phyloP scores from a whole-genome alignment of 1,139 yeast species.

The Suhomyces chickasaworum region DNA sequence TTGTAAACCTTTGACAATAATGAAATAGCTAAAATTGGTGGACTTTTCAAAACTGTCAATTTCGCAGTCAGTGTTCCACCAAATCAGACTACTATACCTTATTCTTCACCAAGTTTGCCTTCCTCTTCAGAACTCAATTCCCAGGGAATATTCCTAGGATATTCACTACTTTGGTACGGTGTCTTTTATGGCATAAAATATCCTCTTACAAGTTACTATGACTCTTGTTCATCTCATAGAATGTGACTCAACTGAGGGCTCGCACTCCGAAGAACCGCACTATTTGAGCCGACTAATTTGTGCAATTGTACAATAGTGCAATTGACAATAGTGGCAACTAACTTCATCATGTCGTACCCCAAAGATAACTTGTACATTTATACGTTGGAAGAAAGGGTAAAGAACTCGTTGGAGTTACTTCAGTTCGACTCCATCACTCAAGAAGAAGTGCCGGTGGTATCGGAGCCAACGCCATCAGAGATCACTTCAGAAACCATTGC shows the following conservation, averaged over 20 bases:
- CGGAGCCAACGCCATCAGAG: background rate
- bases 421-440: constrained; percentile 55
- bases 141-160: too few relatives aligned
- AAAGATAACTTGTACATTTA: constrained; percentile 56
- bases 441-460: constrained; percentile 20
- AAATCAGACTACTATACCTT: too few relatives aligned
- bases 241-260: constrained; percentile 1
- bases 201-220: background rate
- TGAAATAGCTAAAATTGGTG: too few relatives aligned
- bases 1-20: too few relatives aligned
- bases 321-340: background rate
- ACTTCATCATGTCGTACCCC: constrained; percentile 11
- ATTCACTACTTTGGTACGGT: too few relatives aligned
- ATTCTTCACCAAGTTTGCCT: too few relatives aligned
- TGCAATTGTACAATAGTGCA: too few relatives aligned
- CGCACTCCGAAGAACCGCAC: constrained; percentile 1
- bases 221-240: background rate
- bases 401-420: constrained; percentile 53
- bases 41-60: too few relatives aligned
- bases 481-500: background rate
- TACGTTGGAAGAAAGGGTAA: constrained; percentile 44
- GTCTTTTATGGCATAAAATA: too few relatives aligned
- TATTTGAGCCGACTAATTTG: background rate
- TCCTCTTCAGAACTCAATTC: too few relatives aligned
- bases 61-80: too few relatives aligned